These are phyloP conservation scores for Colletotrichum sp. DNA, from an alignment of 2,329 filamentous ascomycete genomes.

Conservation along the genomic window DNA sequence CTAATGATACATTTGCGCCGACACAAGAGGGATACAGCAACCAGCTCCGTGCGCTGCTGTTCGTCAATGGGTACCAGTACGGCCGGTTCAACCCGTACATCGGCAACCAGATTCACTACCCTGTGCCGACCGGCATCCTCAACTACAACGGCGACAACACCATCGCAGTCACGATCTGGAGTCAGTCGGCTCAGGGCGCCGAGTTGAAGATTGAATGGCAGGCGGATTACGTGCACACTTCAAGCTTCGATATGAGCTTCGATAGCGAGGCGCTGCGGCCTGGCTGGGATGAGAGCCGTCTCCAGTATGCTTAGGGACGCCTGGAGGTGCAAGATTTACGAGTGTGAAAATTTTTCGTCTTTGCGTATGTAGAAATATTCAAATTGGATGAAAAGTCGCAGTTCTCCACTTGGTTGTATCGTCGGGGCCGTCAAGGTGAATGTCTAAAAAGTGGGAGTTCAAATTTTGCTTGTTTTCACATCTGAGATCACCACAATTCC, in stretches of 20 bases:
- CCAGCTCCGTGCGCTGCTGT: slow-evolving; percentile 56
- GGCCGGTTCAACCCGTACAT: slow-evolving; percentile 65
- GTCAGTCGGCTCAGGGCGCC: slow-evolving; percentile 57
- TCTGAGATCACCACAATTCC: not conserved
- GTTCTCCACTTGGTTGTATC: not conserved
- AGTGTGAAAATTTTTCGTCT: not conserved
- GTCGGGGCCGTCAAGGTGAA: not conserved
- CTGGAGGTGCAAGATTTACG: too few relatives aligned
- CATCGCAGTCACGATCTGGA: slow-evolving; percentile 63
- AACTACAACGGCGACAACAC: slow-evolving; percentile 64
- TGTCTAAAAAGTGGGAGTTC: not conserved
- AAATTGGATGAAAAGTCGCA: not conserved
- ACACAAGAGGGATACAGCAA: slow-evolving; percentile 35
- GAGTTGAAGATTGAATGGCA: slow-evolving; percentile 54
- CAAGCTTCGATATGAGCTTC: slow-evolving; percentile 56
- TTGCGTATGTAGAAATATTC: not conserved
- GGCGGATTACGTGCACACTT: slow-evolving; percentile 58
- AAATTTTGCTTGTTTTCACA: not conserved
- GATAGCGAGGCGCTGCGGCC: slow-evolving; percentile 54
- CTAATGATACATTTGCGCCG: slow-evolving; percentile 40
- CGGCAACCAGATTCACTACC: slow-evolving; percentile 64
- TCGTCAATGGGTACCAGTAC: slow-evolving; percentile 71
- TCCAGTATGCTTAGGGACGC: slow-evolving; percentile 33
- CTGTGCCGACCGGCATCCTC: slow-evolving; percentile 63
- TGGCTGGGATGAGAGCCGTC: slow-evolving; percentile 47